Evolutionary conservation across 352 stramenopile species (phyloP).

Genomic region (Pythium grandisporangium): DNA sequence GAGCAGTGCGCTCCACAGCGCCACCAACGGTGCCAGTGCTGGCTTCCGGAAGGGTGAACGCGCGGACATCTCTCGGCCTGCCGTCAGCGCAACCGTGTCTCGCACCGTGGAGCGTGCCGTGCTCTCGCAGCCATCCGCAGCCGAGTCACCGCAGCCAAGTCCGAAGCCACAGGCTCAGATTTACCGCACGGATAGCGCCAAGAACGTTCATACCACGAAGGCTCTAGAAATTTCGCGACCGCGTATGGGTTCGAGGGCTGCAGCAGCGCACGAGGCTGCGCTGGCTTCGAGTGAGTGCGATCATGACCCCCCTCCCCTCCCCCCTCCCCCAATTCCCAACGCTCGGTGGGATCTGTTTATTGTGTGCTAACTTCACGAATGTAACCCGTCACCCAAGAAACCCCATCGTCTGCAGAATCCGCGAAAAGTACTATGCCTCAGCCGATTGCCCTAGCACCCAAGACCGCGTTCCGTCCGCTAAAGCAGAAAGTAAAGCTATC

Average conservation of each 20-base stretch:
- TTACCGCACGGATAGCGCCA: slow-evolving; percentile 53
- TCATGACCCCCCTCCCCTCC: too few species aligned
- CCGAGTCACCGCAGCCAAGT: slow-evolving; percentile 18
- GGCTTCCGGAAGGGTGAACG: slow-evolving; percentile 9
- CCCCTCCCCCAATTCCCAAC: too few species aligned
- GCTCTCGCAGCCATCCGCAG: slow-evolving; percentile 24
- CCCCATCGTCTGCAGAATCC: slow-evolving; percentile 17
- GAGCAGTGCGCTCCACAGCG: slow-evolving; percentile 27
- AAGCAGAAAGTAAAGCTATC: slow-evolving; percentile 85
- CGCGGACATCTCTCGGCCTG: slow-evolving; percentile 33
- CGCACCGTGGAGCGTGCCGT: slow-evolving; percentile 48
- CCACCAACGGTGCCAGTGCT: slow-evolving; percentile 10
- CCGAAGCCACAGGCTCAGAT: slow-evolving; percentile 26
- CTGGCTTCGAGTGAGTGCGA: too few species aligned
- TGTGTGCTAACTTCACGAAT: too few species aligned
- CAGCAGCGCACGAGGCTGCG: too few species aligned
- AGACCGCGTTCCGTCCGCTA: slow-evolving; percentile 55
- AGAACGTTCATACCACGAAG: slow-evolving; percentile 30
- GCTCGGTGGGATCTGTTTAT: too few species aligned
- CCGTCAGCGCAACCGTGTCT: slow-evolving; percentile 32
- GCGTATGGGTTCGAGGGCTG: slow-evolving; percentile 54
- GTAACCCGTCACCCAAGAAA: too few species aligned
- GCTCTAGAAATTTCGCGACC: slow-evolving; percentile 73
- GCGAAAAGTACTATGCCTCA: slow-evolving; percentile 29
- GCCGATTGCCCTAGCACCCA: slow-evolving; percentile 37